Base-by-base conservation (phyloP, 495 filamentous ascomycete species). In the Cryomyces minteri region DNA sequence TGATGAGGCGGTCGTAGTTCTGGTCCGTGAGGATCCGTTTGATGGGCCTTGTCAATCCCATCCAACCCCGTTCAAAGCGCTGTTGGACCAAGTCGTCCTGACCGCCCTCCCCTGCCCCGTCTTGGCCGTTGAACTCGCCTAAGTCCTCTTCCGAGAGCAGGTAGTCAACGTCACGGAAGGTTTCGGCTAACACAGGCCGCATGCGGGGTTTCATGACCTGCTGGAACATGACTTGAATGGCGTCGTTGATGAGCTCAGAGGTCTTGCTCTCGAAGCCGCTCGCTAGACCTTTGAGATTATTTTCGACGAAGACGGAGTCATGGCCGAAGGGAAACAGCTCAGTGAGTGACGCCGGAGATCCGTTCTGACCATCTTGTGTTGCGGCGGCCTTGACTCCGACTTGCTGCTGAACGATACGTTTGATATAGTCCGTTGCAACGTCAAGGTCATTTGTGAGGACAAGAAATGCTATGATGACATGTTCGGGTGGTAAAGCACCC, bases 371-470 rank as follows among this genome's bases (percentile, higher is more conserved):
- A 32, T 58, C 47, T 25, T 54, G 14, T 39, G 54, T 45, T 51
- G 44, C 51, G 40, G 51, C 50, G 44, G 54, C 63, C 51, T 58
- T 67, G 32, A 38, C 57, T 46, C 67, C 70, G 8, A 83, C 57
- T 43, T 79, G 74, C 38, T 74, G 68, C 39, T 76, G 66, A 43
- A 95, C 74, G 52, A 98, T 94, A 40, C 88, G 85, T 33, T 76
- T 73, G 44, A 87, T 70, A 61, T 98, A 98, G 54, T 94, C 86
- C 47, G 80, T 79, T 10, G 83, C 78, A 25, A 93, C 68, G 59
- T 96, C 90, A 28, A 98, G 75, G 57, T 88, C 93, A 67, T 98
- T 98, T 56, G 94, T 84, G 30, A 94, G 74, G 8, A 96, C 78
- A 6, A 95, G 76, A 62, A 96, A 96, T 4, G 77, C 62, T 46